phyloP scores from a whole-genome alignment of 345 rosid species.

The Salix udensis region DNA sequence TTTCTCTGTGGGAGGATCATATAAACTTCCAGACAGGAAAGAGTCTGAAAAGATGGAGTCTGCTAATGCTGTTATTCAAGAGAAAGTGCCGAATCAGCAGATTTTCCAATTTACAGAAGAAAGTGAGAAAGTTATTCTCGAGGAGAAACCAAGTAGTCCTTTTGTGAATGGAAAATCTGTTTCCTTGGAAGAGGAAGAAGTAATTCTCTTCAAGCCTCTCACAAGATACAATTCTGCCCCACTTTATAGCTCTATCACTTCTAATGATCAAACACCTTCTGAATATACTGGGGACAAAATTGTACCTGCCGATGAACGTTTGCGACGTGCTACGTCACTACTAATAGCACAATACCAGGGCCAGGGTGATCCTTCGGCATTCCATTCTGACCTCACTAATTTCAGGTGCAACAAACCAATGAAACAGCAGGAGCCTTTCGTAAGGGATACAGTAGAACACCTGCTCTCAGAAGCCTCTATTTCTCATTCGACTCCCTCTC shows the following conservation, averaged over 20 bases:
- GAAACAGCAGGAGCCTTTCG: conserved; percentile 37
- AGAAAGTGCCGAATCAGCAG: conserved; percentile 16
- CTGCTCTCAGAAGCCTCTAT: conserved; percentile 32
- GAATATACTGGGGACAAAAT: conserved; percentile 35
- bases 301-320: conserved; percentile 53
- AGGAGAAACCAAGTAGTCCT: conserved; percentile 28
- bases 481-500: conserved; percentile 5
- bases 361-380: conserved; percentile 29
- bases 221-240: conserved; percentile 85
- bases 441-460: conserved; percentile 27
- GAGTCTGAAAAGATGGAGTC: conserved; percentile 20
- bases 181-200: conserved; percentile 81
- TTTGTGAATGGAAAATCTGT: conserved; percentile 32
- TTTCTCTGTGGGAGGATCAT: conserved; percentile 31
- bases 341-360: conserved; percentile 51
- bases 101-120: conserved; percentile 5
- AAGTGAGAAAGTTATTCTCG: conserved; percentile 22
- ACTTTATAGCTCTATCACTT: conserved; percentile 27
- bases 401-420: conserved; percentile 26
- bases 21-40: conserved; percentile 4
- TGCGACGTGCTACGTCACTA: conserved; percentile 72
- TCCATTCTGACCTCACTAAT: conserved; percentile 46
- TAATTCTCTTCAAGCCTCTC: conserved; percentile 92
- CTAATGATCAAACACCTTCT: conserved; percentile 26
- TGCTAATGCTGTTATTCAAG: not conserved